A percentile compares a stretch with the other conserved stretches of the same genome.
phyloP scores from a whole-genome alignment of 805 yeast species.

The Ogataea allantospora region DNA sequence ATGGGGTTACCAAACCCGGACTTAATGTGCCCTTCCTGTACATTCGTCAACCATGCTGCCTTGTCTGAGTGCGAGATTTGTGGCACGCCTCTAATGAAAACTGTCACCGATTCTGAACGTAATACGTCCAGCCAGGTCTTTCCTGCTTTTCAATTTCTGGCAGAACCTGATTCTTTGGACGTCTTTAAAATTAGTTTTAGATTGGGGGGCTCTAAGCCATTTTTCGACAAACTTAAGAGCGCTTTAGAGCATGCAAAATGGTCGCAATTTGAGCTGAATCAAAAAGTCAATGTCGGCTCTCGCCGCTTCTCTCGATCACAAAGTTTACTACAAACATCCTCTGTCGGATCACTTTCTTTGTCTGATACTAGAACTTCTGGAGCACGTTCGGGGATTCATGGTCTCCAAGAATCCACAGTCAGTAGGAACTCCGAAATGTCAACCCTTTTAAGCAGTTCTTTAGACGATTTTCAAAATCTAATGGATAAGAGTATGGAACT shows the following conservation, averaged over 20 bases:
- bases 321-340: neutral
- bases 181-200: constrained; percentile 71
- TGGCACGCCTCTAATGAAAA: constrained; percentile 47
- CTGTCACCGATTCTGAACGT: neutral
- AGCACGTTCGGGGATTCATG: constrained; percentile 69
- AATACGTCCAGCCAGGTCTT: neutral
- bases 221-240: constrained; percentile 45
- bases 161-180: neutral
- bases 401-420: constrained; percentile 59
- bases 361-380: no score
- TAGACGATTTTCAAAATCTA: constrained; percentile 72
- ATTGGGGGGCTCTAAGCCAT: constrained; percentile 59
- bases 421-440: constrained; percentile 57
- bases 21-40: constrained; percentile 42
- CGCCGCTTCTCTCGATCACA: constrained; percentile 17
- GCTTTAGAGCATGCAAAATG: constrained; percentile 52
- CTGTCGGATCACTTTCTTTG: no score
- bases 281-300: constrained; percentile 37
- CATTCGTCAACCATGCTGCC: constrained; percentile 82
- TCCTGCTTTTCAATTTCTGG: neutral
- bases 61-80: constrained; percentile 83
- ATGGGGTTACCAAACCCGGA: constrained; percentile 4
- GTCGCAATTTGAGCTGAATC: constrained; percentile 31
- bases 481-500: constrained; percentile 79
- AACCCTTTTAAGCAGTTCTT: constrained; percentile 59